Evolutionary conservation across 805 yeast genomes (phyloP).

Genomic region (Metschnikowia noctiluminum): DNA sequence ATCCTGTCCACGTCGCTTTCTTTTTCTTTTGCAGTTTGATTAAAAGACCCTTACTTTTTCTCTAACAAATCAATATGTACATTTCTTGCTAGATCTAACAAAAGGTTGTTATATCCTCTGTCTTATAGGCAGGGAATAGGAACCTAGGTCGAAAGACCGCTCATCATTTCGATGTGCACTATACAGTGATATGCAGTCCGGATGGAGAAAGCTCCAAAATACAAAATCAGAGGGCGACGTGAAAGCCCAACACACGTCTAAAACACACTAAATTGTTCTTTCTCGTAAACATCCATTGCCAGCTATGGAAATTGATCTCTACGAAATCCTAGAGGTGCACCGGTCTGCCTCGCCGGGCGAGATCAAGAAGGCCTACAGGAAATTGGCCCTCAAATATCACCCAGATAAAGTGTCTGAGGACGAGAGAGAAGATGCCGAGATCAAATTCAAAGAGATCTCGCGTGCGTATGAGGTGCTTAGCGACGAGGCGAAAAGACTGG

Average conservation of each 20-base stretch:
- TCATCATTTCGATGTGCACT: neutral
- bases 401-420: slow-evolving; percentile 83
- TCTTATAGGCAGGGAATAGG: too few relatives aligned
- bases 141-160: neutral
- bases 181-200: slow-evolving; percentile 2
- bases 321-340: slow-evolving; percentile 69
- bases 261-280: neutral
- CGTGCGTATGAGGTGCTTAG: slow-evolving; percentile 82
- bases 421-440: slow-evolving; percentile 67
- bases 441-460: slow-evolving; percentile 75
- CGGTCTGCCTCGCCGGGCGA: slow-evolving; percentile 64
- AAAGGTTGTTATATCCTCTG: too few relatives aligned
- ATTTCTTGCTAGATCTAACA: too few relatives aligned
- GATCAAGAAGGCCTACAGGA: slow-evolving; percentile 80
- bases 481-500: slow-evolving; percentile 59
- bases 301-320: slow-evolving; percentile 33
- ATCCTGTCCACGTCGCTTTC: slow-evolving; percentile 24
- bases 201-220: slow-evolving; percentile 4
- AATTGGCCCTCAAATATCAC: slow-evolving; percentile 76
- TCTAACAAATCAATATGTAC: too few relatives aligned
- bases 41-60: neutral
- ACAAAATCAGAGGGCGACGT: slow-evolving; percentile 2
- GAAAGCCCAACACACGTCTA: neutral
- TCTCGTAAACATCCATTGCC: neutral
- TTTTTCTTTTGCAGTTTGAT: too few relatives aligned